A percentile compares a stretch with the other conserved stretches of the same genome.
Conservation (phyloP, 2,329 filamentous ascomycete genomes). For the Albophoma yamanashiensis region DNA sequence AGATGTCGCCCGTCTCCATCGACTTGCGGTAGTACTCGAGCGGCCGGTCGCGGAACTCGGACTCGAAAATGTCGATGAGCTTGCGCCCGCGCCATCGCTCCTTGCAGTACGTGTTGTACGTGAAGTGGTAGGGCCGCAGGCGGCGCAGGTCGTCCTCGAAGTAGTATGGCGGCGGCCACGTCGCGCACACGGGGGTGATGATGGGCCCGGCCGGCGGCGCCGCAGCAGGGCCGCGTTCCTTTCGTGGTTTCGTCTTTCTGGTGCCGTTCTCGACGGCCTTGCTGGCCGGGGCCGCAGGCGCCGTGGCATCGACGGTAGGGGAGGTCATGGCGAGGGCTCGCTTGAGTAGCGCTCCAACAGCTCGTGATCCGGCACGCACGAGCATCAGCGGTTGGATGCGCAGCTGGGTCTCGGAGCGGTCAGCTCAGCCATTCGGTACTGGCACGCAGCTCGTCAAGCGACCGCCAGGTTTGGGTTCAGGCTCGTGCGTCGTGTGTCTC, state of each 20-base stretch:
- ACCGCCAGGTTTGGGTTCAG: background rate
- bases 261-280: background rate
- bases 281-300: constrained; percentile 4
- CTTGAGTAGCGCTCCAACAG: constrained; percentile 4
- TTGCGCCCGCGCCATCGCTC: constrained; percentile 78
- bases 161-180: constrained; percentile 61
- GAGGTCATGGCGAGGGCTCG: constrained; percentile 7
- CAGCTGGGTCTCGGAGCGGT: background rate
- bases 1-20: constrained; percentile 69
- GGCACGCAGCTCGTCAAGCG: background rate
- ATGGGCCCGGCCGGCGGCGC: constrained; percentile 13
- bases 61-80: constrained; percentile 78
- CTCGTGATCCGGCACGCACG: constrained; percentile 5
- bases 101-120: constrained; percentile 93
- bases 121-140: constrained; percentile 80
- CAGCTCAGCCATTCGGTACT: background rate
- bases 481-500: background rate
- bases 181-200: constrained; percentile 22
- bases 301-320: background rate
- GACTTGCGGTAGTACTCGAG: constrained; percentile 79
- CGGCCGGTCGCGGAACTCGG: constrained; percentile 85
- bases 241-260: background rate
- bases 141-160: constrained; percentile 75
- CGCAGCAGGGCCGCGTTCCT: background rate
- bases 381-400: constrained; percentile 5